phyloP scores from a whole-genome alignment of 1,284 basidiomycete species.

The Paramarasmius palmivorus region DNA sequence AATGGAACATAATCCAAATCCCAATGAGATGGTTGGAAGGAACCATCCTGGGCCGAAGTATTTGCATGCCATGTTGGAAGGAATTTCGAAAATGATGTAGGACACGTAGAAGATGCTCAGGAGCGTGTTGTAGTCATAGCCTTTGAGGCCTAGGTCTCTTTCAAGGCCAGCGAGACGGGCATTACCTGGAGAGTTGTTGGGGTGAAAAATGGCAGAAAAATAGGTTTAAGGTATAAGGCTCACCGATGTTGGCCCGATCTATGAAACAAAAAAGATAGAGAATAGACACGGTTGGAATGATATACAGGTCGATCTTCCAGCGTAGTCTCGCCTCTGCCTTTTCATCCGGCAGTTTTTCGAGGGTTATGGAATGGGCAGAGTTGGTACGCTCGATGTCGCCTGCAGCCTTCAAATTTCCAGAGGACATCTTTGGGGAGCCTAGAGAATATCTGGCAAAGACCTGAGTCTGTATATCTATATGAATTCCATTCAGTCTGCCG shows the following conservation, averaged over 20 bases:
- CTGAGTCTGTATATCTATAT: no score
- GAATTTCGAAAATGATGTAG: not conserved
- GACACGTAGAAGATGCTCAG: slow-evolving; percentile 7
- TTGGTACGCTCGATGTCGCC: no score
- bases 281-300: slow-evolving; percentile 1
- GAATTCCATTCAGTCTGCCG: no score
- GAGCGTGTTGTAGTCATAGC: slow-evolving; percentile 14
- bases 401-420: no score
- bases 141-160: slow-evolving; percentile 10
- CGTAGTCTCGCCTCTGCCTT: not conserved
- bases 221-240: not conserved
- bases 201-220: not conserved
- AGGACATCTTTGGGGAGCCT: no score
- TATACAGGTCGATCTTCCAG: not conserved
- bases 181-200: slow-evolving; percentile 1
- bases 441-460: no score
- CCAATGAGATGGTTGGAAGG: not conserved
- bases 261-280: slow-evolving; percentile 2
- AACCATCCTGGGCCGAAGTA: not conserved
- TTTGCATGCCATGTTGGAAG: not conserved
- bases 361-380: no score
- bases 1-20: not conserved
- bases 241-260: not conserved
- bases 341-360: not conserved
- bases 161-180: slow-evolving; percentile 13